These are phyloP conservation scores for Elaeis guineensis DNA, from an alignment of 176 grass and related monocot genomes.

Conservation along the genomic window DNA sequence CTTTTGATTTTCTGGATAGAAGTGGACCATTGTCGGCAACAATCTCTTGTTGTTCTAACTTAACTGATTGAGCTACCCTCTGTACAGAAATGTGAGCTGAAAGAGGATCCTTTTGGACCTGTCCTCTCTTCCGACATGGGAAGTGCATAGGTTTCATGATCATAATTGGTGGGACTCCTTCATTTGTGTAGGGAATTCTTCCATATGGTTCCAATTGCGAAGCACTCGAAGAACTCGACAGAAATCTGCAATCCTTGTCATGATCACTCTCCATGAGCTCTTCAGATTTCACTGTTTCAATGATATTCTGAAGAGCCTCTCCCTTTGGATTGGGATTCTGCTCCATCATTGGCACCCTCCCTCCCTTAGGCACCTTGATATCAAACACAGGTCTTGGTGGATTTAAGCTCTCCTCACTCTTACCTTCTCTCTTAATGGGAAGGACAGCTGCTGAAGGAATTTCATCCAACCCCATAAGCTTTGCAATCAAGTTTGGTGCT, in stretches of 20 bases:
- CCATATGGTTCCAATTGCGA: neutral
- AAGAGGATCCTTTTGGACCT: neutral
- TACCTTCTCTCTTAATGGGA: constrained; percentile 28
- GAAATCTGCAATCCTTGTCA: constrained; percentile 13
- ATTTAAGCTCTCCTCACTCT: constrained; percentile 21
- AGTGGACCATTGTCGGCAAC: constrained; percentile 1
- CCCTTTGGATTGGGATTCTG: constrained; percentile 22
- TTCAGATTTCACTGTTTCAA: constrained; percentile 37
- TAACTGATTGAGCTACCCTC: constrained; percentile 20
- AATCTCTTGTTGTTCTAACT: constrained; percentile 23
- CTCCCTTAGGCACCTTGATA: constrained; percentile 60
- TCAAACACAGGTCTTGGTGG: constrained; percentile 46
- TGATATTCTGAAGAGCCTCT: constrained; percentile 24
- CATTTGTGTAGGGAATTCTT: neutral
- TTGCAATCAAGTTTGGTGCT: constrained; percentile 61
- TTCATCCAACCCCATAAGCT: constrained; percentile 81
- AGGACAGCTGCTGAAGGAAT: constrained; percentile 23
- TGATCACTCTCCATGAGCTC: constrained; percentile 30
- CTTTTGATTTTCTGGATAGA: neutral
- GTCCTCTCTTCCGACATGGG: constrained; percentile 13
- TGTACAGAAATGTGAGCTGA: neutral
- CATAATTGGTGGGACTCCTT: constrained; percentile 10
- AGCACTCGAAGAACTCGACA: neutral
- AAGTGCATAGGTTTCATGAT: constrained; percentile 19
- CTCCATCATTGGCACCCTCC: constrained; percentile 2